Base-by-base conservation (phyloP, 345 rosid genomes). In the Rubroshorea leprosula region DNA sequence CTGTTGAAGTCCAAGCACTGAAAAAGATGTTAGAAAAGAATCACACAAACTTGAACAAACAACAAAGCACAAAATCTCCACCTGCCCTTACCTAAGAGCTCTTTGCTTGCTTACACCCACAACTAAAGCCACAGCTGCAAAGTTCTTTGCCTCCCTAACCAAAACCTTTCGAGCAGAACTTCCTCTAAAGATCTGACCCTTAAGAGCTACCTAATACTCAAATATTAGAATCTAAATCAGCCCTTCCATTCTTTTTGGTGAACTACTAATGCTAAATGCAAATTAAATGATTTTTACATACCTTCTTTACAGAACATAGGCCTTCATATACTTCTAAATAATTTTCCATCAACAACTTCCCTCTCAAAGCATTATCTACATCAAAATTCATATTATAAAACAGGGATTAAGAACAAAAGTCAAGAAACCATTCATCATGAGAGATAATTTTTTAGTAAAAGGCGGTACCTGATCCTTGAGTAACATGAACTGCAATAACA, bases 401-500 rank as follows among this genome's bases (percentile, higher is more conserved):
- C 17, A 23, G 5, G n/a, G 48, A 13, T 13, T 27, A 49, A 52
- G 15, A n/a, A 26, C 15, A 53, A 0, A 43, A 49, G 1, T 13
- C 19, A 23, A 41, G 3, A 8, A n/a, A 54, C 5, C 7, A 6
- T 6, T 13, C 9, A 23, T 12, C 5, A 11, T 16, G 20, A 23
- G 43, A 31, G 12, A n/a, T 12, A 53, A 6, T 35, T 1, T 1
- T 6, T 35, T 6, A 52, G 35, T 41, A 47, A 67, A 66, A 50
- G 38, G 23, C 55, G 19, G 55, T 61, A 83, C 93, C 78, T 2
- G 81, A 72, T 72, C 72, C 74, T 39, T 61, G 68, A 64, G 83
- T 78, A 74, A 83, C 91, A 74, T 87, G 94, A 66, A 85, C 58
- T 21, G 83, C 94, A 68, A 84, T 44, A 38, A 89, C 91, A 64